phyloP scores from a whole-genome alignment of 2,329 filamentous ascomycete species.

The Blumeria hordei region DNA sequence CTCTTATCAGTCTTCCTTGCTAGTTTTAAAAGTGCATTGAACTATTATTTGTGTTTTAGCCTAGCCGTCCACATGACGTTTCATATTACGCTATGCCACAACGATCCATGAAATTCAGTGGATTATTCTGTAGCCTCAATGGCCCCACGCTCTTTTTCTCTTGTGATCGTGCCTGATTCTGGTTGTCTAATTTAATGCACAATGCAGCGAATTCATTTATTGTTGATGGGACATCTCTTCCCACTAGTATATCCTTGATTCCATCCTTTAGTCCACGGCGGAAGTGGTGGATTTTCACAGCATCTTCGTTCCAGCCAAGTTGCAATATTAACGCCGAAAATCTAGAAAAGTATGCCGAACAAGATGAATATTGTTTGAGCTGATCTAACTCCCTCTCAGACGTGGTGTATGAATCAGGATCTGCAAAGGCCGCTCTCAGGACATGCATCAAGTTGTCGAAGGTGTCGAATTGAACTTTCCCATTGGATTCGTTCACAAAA shows the following conservation, averaged over 20 bases:
- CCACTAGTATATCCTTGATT: neutral
- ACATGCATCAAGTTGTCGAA: neutral
- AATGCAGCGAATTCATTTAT: neutral
- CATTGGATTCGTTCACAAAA: neutral
- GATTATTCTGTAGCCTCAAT: no score
- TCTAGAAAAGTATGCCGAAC: neutral
- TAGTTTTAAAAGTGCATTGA: no score
- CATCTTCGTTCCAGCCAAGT: neutral
- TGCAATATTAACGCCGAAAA: neutral
- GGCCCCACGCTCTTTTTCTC: neutral
- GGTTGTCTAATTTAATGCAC: neutral
- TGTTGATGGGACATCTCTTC: neutral
- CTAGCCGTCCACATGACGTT: no score
- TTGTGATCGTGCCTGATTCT: neutral
- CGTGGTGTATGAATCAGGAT: neutral
- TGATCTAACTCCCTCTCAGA: neutral
- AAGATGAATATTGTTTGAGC: neutral
- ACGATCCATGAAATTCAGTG: no score
- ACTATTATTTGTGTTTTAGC: no score
- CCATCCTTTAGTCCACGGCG: neutral
- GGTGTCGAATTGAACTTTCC: neutral
- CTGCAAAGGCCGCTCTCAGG: neutral
- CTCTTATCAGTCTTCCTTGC: no score
- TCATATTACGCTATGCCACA: no score
- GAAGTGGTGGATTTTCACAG: neutral